These are phyloP conservation scores for Kokia cookei DNA, from an alignment of 441 rosid species.

Conservation along the genomic window DNA sequence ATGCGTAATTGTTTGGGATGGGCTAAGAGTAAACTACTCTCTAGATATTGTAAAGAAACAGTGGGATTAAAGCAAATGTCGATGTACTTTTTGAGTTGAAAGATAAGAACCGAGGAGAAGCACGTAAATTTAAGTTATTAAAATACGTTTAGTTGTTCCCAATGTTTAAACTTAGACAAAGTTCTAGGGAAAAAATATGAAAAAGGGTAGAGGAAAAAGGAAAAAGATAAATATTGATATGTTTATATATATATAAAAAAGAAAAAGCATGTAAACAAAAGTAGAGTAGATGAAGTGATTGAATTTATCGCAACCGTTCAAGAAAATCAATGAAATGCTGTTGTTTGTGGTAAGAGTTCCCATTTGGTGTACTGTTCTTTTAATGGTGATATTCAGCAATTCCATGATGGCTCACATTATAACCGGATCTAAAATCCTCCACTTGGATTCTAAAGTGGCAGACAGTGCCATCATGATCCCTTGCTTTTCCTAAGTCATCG, in stretches of 20 bases:
- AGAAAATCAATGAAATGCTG: not conserved
- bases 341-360: not conserved
- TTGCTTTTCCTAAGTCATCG: not conserved
- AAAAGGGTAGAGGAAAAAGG: not conserved
- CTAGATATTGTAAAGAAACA: not conserved
- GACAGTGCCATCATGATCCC: not conserved
- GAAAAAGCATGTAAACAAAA: not conserved
- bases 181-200: not conserved
- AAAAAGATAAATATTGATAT: too few species aligned
- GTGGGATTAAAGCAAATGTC: not conserved
- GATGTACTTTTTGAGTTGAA: not conserved
- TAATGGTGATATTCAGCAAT: not conserved
- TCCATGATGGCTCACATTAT: not conserved
- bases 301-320: not conserved
- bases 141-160: too few species aligned
- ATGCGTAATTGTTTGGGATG: not conserved
- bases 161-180: not conserved
- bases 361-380: not conserved
- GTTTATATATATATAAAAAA: not conserved
- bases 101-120: too few species aligned
- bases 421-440: not conserved
- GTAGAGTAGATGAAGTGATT: not conserved
- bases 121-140: too few species aligned
- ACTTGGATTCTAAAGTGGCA: not conserved
- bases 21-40: not conserved